Base-by-base conservation (phyloP, 768 basidiomycete genomes). In the Leucogyrophana mollusca region DNA sequence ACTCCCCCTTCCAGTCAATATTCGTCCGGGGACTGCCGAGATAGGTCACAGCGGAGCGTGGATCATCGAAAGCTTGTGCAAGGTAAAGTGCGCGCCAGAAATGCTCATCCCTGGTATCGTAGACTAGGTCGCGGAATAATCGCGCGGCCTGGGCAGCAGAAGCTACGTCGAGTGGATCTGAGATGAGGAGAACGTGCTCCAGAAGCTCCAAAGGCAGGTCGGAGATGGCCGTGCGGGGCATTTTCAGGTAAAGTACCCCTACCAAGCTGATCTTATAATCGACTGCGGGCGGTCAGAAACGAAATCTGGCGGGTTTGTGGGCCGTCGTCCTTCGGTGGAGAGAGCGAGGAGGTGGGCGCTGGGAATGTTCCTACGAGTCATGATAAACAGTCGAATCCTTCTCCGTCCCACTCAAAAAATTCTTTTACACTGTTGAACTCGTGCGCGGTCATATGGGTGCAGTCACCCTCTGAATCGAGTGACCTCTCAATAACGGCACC, bases 1-100 rank as follows among this genome's bases (percentile, higher is more conserved):
- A 56, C 30, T 74, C 71, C 3, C 46, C 52, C 54, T 64, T 76
- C 86, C 86, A 89, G 49, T 77, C 64, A 6, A 80, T 46, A 24
- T 53, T 58, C 3, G 49, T 36, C 3, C 56, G 62, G 53, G 16
- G 50, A 21, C 16, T 35, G 16, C 65, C 70, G 49, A 54, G 61
- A 9, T 65, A 62, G 2, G 70, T 71, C 4, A 78, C 55, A 37
- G 80, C 76, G n/a, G 44, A 42, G 8, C 80, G 67, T 1, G 80
- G 85, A 54, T 89, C 84, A 48, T 89, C 87, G 46, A 86, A 72
- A 0, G 76, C 71, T 46, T 80, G 76, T 1, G 64, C 54, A 34
- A 90, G 80, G 61, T 87, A 90, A 4, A 89, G 69, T 8, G 62
- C 65, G 7, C 83, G 74, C 87, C 87, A 90, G 30, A 87, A 64